A percentile compares a stretch with the other conserved stretches of the same genome.
Conservation (phyloP, 2,329 filamentous ascomycete genomes). For the Aspergillus cejpii region DNA sequence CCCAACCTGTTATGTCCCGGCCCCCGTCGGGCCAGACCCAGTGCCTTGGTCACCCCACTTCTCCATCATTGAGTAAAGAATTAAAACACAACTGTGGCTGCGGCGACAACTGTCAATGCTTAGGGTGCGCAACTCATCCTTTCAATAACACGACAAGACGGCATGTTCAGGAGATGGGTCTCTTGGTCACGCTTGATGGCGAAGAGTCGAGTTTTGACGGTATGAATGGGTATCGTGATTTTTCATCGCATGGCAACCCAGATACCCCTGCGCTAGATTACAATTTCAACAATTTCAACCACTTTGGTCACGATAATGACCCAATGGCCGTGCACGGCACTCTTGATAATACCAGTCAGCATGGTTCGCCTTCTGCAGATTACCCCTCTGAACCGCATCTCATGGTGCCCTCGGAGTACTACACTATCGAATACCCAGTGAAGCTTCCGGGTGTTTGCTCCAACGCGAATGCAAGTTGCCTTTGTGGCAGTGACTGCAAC, state of each 20-base stretch:
- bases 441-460: slow-evolving; percentile 39
- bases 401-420: slow-evolving; percentile 40
- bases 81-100: slow-evolving; percentile 37
- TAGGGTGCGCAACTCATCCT: slow-evolving; percentile 43
- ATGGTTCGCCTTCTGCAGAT: slow-evolving; percentile 21
- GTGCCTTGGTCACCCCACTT: slow-evolving; percentile 7
- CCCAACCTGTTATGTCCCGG: slow-evolving; percentile 14
- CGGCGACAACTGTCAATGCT: slow-evolving; percentile 42
- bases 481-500: slow-evolving; percentile 47
- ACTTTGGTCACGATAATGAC: slow-evolving; percentile 12
- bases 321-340: slow-evolving; percentile 12
- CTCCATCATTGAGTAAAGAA: slow-evolving; percentile 12
- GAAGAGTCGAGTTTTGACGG: slow-evolving; percentile 21
- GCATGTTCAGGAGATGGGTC: slow-evolving; percentile 43
- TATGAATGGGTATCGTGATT: slow-evolving; percentile 17
- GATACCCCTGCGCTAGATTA: slow-evolving; percentile 15
- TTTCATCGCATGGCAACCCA: slow-evolving; percentile 16
- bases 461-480: slow-evolving; percentile 46
- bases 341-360: neutral
- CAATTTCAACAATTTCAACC: slow-evolving; percentile 14
- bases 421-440: slow-evolving; percentile 39
- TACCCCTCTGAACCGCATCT: slow-evolving; percentile 24
- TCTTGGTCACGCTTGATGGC: slow-evolving; percentile 34
- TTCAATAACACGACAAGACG: slow-evolving; percentile 43
- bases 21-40: slow-evolving; percentile 9